Evolutionary conservation across 352 stramenopile species (phyloP).

Genomic region (Pythium scleroteichum): DNA sequence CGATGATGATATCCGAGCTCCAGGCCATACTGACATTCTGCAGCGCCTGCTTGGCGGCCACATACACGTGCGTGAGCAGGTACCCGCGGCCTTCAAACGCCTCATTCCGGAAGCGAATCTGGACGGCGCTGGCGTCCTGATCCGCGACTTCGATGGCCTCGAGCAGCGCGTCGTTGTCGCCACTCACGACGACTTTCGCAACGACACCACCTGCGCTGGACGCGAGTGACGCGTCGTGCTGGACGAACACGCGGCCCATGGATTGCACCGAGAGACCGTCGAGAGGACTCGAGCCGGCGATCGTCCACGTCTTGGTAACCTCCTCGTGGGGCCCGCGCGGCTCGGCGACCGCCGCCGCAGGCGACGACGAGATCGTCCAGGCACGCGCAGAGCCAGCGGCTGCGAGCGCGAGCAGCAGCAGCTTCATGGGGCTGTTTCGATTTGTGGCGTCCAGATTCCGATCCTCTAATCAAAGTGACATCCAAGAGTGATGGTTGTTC

Average conservation of each 20-base stretch:
- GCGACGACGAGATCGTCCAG: conserved; percentile 15
- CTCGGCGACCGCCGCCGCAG: neutral
- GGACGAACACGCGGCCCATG: conserved; percentile 39
- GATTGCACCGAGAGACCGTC: conserved; percentile 28
- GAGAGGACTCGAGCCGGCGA: conserved; percentile 21
- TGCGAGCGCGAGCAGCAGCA: neutral
- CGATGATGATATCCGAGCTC: conserved; percentile 32
- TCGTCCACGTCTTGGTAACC: conserved; percentile 34
- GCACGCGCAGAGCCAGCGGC: neutral
- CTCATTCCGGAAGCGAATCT: conserved; percentile 18
- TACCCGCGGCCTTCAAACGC: conserved; percentile 26
- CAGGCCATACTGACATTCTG: conserved; percentile 11
- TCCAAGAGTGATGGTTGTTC: too few relatives aligned
- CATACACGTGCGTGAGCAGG: conserved; percentile 35
- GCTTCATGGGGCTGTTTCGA: neutral
- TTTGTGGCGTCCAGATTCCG: neutral
- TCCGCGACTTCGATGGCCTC: conserved; percentile 27
- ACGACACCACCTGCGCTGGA: neutral
- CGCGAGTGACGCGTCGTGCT: conserved; percentile 27
- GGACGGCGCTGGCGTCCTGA: neutral
- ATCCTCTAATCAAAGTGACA: too few relatives aligned
- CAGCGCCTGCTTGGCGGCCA: conserved; percentile 26
- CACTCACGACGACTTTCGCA: conserved; percentile 32
- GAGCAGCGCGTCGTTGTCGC: conserved; percentile 25
- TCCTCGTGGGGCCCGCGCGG: conserved; percentile 3